These are phyloP conservation scores for Trichoderma citrinoviride DNA, from an alignment of 2,329 filamentous ascomycete genomes.

Conservation along the genomic window DNA sequence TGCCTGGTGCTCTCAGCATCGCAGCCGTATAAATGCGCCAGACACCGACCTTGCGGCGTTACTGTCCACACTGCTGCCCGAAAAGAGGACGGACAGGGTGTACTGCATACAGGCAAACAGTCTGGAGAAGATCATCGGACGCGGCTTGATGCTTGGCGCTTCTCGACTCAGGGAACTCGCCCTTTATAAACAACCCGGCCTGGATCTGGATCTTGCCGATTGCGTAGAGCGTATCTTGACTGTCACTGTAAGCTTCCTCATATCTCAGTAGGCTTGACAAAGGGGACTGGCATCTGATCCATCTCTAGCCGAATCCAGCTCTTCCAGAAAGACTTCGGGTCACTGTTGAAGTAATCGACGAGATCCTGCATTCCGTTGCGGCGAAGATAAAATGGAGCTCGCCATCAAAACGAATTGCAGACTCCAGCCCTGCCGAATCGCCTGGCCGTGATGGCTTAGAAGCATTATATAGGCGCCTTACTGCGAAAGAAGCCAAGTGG, in stretches of 20 bases:
- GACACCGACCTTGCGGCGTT: conserved; percentile 61
- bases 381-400: conserved; percentile 69
- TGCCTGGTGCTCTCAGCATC: conserved; percentile 69
- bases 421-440: conserved; percentile 25
- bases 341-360: conserved; percentile 71
- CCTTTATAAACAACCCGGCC: conserved; percentile 57
- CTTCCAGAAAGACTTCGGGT: conserved; percentile 41
- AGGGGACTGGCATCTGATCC: not conserved
- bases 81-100: conserved; percentile 72
- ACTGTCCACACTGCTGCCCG: conserved; percentile 72
- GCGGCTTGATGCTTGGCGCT: conserved; percentile 62
- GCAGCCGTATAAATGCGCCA: conserved; percentile 53
- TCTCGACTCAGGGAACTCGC: conserved; percentile 61
- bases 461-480: conserved; percentile 57
- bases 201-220: conserved; percentile 64
- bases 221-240: conserved; percentile 66
- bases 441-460: conserved; percentile 48
- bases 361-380: conserved; percentile 63
- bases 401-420: conserved; percentile 50
- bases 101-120: conserved; percentile 64
- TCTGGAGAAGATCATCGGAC: conserved; percentile 65
- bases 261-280: not conserved
- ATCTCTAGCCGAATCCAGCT: conserved; percentile 44
- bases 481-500: conserved; percentile 79
- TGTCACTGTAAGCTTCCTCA: conserved; percentile 49